phyloP scores from a whole-genome alignment of 2,329 filamentous ascomycete species.

The Pyrenophora tritici-repentis region DNA sequence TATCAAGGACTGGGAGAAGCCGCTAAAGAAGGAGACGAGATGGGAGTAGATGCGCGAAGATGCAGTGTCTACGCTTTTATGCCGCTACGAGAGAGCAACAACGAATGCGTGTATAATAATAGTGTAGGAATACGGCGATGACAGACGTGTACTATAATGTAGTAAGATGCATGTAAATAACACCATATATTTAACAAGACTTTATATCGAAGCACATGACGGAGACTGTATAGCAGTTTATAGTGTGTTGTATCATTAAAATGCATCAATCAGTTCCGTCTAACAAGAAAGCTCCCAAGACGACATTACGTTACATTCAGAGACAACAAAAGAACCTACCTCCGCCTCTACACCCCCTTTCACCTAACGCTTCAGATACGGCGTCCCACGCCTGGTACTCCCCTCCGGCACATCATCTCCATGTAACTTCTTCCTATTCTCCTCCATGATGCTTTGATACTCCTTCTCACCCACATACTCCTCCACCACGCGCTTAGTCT shows the following conservation, averaged over 20 bases:
- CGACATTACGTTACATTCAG: too few species aligned
- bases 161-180: not conserved
- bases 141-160: conserved; percentile 3
- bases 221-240: too few species aligned
- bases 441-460: not conserved
- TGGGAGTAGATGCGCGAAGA: conserved; percentile 26
- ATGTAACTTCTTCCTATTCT: not conserved
- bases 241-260: too few species aligned
- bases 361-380: not conserved
- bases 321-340: too few species aligned
- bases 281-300: too few species aligned
- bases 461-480: not conserved
- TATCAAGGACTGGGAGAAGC: conserved; percentile 75
- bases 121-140: conserved; percentile 6
- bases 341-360: not conserved
- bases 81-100: not conserved
- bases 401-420: not conserved
- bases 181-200: too few species aligned
- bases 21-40: conserved; percentile 54
- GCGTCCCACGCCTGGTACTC: conserved; percentile 1
- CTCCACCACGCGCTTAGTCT: not conserved
- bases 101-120: not conserved
- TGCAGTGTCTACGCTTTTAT: not conserved
- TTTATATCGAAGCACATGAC: too few species aligned
- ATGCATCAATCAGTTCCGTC: too few species aligned